Conservation (phyloP, 1,284 basidiomycete species). For the Marasmius oreades region DNA sequence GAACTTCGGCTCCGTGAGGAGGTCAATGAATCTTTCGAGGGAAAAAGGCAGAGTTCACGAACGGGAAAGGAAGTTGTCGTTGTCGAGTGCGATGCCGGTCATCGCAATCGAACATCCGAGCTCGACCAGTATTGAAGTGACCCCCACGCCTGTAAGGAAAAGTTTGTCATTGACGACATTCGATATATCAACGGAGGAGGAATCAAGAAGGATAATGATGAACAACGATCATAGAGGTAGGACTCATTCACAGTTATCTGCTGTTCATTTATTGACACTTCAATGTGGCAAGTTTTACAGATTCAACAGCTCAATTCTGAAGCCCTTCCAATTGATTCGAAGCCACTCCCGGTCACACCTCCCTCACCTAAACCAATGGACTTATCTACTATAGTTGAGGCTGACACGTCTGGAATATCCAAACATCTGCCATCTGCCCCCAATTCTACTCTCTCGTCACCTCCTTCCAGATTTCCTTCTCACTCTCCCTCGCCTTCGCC, state of each 20-base stretch:
- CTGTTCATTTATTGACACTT: not conserved
- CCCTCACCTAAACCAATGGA: constrained; percentile 1
- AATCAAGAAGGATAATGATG: not conserved
- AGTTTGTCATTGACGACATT: constrained; percentile 3
- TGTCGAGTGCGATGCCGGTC: constrained; percentile 2
- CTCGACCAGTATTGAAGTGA: not conserved
- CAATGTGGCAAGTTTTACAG: not conserved
- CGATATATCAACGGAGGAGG: not conserved
- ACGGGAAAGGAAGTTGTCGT: not conserved
- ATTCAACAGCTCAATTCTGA: not conserved
- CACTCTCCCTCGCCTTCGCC: not conserved
- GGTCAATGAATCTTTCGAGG: constrained; percentile 3
- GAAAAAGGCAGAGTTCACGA: not conserved
- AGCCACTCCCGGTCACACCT: not conserved
- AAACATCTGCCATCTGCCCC: constrained; percentile 11
- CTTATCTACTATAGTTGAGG: constrained; percentile 14
- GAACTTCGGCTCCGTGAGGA: constrained; percentile 2
- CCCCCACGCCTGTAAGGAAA: constrained; percentile 1
- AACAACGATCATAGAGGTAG: not conserved
- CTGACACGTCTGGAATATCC: constrained; percentile 14
- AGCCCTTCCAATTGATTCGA: not conserved
- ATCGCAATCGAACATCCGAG: constrained; percentile 3
- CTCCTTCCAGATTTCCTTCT: not conserved
- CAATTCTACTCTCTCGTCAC: not conserved
- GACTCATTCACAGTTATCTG: not conserved